Evolutionary conservation across 306 rosid genomes (phyloP).

Genomic region (Castanospermum australe): DNA sequence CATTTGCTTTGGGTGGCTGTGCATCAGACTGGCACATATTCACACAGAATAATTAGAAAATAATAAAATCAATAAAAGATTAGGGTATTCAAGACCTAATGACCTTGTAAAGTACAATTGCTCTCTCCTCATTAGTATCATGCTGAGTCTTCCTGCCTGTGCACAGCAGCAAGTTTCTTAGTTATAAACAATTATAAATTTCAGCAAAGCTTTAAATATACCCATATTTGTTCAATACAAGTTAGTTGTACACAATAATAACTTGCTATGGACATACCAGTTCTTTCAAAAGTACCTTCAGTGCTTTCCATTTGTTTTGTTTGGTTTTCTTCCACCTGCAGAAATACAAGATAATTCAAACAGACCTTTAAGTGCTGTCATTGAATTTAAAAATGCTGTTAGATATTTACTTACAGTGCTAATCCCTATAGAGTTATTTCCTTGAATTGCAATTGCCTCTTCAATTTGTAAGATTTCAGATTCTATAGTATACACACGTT

Average conservation of each 20-base stretch:
- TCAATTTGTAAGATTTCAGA: constrained; percentile 89
- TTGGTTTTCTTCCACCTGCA: constrained; percentile 71
- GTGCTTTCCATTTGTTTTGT: constrained; percentile 53
- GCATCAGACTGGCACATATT: constrained; percentile 54
- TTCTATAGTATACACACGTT: constrained; percentile 78
- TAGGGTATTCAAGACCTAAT: constrained; percentile 27
- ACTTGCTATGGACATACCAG: neutral
- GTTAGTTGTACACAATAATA: constrained; percentile 26
- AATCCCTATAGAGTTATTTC: constrained; percentile 57
- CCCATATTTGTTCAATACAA: neutral
- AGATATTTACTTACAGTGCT: constrained; percentile 53
- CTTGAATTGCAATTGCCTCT: constrained; percentile 87
- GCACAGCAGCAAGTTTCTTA: constrained; percentile 25
- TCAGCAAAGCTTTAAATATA: constrained; percentile 2
- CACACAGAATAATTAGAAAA: constrained; percentile 36
- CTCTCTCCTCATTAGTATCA: constrained; percentile 66
- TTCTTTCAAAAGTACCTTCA: constrained; percentile 50
- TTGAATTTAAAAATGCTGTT: neutral
- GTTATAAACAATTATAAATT: constrained; percentile 22
- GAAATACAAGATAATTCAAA: constrained; percentile 30
- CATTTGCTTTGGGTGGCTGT: constrained; percentile 59
- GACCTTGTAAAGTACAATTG: constrained; percentile 83
- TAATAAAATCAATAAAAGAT: neutral
- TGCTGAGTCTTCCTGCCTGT: constrained; percentile 57
- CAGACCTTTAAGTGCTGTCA: constrained; percentile 14